These are phyloP conservation scores for Blastocladiella emersonii DNA, from an alignment of 371 early-diverging fungal genomes.

Conservation along the genomic window DNA sequence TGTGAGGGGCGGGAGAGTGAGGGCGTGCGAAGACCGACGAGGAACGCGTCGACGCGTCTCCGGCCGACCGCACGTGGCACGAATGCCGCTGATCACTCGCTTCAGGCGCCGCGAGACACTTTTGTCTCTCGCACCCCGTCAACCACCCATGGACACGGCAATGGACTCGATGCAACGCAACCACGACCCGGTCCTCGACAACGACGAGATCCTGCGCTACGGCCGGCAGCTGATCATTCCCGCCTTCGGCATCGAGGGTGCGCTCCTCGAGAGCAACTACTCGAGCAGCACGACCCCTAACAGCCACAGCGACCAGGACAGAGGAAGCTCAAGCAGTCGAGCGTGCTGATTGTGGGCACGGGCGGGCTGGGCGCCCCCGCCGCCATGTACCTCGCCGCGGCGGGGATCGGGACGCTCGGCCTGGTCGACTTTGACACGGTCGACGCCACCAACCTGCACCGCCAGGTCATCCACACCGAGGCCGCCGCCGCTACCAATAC, in stretches of 20 bases:
- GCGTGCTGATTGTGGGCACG: constrained; percentile 86
- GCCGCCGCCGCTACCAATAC: constrained; percentile 47
- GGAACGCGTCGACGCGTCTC: no score
- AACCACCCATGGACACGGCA: no score
- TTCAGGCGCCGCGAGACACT: no score
- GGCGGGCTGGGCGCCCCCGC: constrained; percentile 95
- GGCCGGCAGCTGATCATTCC: constrained; percentile 87
- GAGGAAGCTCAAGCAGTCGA: constrained; percentile 51
- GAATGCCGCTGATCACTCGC: no score
- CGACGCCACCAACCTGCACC: constrained; percentile 89
- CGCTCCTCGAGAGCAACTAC: no score
- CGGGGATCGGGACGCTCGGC: constrained; percentile 84
- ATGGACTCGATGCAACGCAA: background rate
- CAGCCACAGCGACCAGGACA: constrained; percentile 46
- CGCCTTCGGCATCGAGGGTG: constrained; percentile 64
- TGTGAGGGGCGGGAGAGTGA: no score
- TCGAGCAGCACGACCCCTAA: background rate
- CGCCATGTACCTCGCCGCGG: constrained; percentile 78
- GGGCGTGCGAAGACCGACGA: no score
- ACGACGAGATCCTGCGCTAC: constrained; percentile 70
- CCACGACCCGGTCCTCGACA: constrained; percentile 8
- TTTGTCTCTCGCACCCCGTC: no score
- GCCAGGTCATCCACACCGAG: constrained; percentile 89
- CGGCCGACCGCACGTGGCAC: no score
- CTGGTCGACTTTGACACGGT: constrained; percentile 93